Evolutionary conservation across 768 basidiomycete genomes (phyloP).

Genomic region (Macrocybe gigantea): DNA sequence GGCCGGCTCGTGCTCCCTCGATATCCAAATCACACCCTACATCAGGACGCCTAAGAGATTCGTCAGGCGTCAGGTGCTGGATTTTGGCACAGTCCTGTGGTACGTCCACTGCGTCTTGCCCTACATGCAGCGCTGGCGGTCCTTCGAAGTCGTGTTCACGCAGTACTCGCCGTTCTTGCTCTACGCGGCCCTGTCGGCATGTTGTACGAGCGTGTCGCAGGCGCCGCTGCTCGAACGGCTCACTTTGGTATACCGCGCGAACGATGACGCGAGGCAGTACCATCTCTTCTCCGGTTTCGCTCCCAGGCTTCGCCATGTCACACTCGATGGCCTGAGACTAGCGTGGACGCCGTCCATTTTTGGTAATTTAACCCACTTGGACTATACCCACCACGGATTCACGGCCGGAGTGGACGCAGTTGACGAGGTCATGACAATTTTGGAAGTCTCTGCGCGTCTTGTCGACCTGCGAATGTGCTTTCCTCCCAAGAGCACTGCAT

Average conservation of each 20-base stretch:
- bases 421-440: slow-evolving; percentile 51
- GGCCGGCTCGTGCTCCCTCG: slow-evolving; percentile 54
- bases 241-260: slow-evolving; percentile 51
- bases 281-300: slow-evolving; percentile 56
- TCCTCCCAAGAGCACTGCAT: slow-evolving; percentile 27
- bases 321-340: slow-evolving; percentile 60
- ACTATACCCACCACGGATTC: slow-evolving; percentile 72
- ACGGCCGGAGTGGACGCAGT: slow-evolving; percentile 50
- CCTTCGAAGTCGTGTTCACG: slow-evolving; percentile 51
- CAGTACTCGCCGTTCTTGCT: slow-evolving; percentile 60
- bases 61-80: slow-evolving; percentile 26
- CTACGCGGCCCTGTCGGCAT: slow-evolving; percentile 57
- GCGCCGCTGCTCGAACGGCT: slow-evolving; percentile 48
- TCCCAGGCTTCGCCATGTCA: slow-evolving; percentile 48
- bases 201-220: slow-evolving; percentile 31
- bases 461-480: slow-evolving; percentile 53
- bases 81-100: slow-evolving; percentile 46
- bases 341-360: slow-evolving; percentile 60
- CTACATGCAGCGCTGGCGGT: slow-evolving; percentile 52
- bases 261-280: slow-evolving; percentile 68
- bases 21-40: slow-evolving; percentile 44
- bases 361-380: slow-evolving; percentile 53
- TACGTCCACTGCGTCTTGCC: slow-evolving; percentile 55
- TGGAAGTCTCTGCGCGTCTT: slow-evolving; percentile 47
- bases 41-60: slow-evolving; percentile 17